phyloP scores from a whole-genome alignment of 768 basidiomycete genomes.

The Amanita muscaria region DNA sequence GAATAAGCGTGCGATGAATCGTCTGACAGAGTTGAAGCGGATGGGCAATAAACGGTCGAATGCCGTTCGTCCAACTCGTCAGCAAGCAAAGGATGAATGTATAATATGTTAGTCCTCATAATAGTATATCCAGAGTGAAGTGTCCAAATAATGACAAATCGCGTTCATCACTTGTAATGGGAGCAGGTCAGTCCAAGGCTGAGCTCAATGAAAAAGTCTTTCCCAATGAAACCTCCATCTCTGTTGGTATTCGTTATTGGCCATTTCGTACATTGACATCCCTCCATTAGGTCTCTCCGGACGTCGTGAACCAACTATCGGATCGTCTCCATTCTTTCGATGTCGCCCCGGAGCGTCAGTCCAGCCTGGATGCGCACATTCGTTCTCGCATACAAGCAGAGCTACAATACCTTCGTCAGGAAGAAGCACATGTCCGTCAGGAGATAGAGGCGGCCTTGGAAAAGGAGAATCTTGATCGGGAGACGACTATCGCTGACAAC shows the following conservation, averaged over 20 bases:
- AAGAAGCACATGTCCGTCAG: conserved; percentile 60
- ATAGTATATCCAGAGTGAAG: no score
- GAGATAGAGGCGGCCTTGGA: conserved; percentile 76
- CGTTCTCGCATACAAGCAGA: conserved; percentile 65
- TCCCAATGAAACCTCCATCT: conserved; percentile 42
- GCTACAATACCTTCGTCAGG: conserved; percentile 51
- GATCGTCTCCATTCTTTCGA: conserved; percentile 52
- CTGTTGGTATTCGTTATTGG: conserved; percentile 26
- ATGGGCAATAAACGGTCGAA: conserved; percentile 73
- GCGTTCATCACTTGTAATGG: conserved; percentile 34
- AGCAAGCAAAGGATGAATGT: conserved; percentile 92
- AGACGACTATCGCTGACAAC: conserved; percentile 44
- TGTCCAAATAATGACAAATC: not conserved
- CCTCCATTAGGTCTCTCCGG: conserved; percentile 61
- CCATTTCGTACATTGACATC: not conserved
- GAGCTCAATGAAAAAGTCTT: conserved; percentile 50
- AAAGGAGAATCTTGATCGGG: conserved; percentile 81
- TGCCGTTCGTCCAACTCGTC: conserved; percentile 79
- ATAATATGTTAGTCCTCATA: conserved; percentile 62
- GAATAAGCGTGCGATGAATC: conserved; percentile 96
- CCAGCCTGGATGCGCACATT: conserved; percentile 64
- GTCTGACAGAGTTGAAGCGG: conserved; percentile 92
- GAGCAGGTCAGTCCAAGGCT: conserved; percentile 58
- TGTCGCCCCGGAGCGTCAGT: conserved; percentile 61
- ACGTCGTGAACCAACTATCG: conserved; percentile 72